Conservation (phyloP, 129 eudicot genomes). For the Erigeron canadensis region DNA sequence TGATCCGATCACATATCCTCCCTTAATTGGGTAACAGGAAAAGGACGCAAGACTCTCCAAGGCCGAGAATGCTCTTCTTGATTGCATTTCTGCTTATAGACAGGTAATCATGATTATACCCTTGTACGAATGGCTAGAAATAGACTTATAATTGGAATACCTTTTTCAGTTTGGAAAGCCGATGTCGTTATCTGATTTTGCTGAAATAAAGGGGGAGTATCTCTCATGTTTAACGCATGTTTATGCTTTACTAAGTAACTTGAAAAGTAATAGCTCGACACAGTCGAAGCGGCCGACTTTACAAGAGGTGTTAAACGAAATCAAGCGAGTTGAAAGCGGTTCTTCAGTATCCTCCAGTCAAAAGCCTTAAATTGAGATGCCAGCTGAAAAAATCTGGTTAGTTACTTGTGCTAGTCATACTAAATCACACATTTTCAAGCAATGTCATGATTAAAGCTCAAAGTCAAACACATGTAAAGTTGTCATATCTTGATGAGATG, state of each 20-base stretch:
- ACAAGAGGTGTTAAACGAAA: conserved; percentile 55
- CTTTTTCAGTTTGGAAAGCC: conserved; percentile 48
- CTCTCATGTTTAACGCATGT: conserved; percentile 65
- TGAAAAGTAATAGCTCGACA: neutral
- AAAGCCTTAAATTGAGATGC: conserved; percentile 18
- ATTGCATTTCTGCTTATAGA: conserved; percentile 67
- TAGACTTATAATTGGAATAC: neutral
- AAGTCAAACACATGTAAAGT: too few relatives aligned
- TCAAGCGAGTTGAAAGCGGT: conserved; percentile 50
- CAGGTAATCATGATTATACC: conserved; percentile 45
- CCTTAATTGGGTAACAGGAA: conserved; percentile 24
- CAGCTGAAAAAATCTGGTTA: neutral
- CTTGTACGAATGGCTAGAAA: neutral
- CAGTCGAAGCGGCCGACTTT: conserved; percentile 27
- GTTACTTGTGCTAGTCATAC: too few relatives aligned
- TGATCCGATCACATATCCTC: neutral
- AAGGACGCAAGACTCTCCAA: conserved; percentile 16
- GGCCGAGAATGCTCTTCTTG: conserved; percentile 56
- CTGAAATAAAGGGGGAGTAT: conserved; percentile 59
- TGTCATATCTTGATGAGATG: too few relatives aligned
- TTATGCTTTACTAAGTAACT: conserved; percentile 24
- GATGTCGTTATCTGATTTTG: conserved; percentile 34
- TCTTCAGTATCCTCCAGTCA: conserved; percentile 30
- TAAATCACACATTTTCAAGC: too few relatives aligned
- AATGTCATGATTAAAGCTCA: too few relatives aligned